phyloP scores from a whole-genome alignment of 2,329 filamentous ascomycete genomes.

The Rhynchosporium agropyri region DNA sequence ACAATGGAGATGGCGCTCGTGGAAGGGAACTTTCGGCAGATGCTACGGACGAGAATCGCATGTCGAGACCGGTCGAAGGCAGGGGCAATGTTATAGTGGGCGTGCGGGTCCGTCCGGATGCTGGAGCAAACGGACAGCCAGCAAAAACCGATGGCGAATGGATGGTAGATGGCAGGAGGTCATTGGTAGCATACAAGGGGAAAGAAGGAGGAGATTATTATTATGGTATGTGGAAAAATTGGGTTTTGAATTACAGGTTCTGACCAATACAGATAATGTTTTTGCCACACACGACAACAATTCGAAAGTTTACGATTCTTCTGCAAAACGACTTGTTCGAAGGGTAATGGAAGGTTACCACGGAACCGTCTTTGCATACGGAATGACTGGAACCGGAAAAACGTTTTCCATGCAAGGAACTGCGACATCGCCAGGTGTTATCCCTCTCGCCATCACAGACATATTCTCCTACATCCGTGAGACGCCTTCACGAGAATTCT shows the following conservation, averaged over 20 bases:
- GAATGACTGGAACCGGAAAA: constrained; percentile 98
- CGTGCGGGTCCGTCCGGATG: constrained; percentile 87
- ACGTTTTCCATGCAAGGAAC: constrained; percentile 99
- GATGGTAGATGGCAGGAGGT: constrained; percentile 84
- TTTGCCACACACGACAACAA: constrained; percentile 95
- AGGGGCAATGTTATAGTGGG: constrained; percentile 97
- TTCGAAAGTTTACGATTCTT: constrained; percentile 89
- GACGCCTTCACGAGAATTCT: constrained; percentile 90
- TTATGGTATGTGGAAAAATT: constrained; percentile 66
- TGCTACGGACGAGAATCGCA: constrained; percentile 42
- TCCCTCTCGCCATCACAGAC: constrained; percentile 94
- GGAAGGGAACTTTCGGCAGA: constrained; percentile 37
- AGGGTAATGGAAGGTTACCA: constrained; percentile 99
- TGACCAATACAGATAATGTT: constrained; percentile 75
- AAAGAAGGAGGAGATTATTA: constrained; percentile 90
- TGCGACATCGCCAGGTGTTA: constrained; percentile 91
- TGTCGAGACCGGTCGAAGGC: constrained; percentile 61
- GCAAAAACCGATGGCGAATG: constrained; percentile 75
- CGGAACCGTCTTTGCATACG: constrained; percentile 96
- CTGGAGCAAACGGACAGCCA: constrained; percentile 61
- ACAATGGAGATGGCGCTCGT: constrained; percentile 61
- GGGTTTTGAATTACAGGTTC: neutral
- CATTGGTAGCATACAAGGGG: constrained; percentile 80
- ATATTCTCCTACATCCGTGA: constrained; percentile 99
- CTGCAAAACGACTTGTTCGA: constrained; percentile 89